A percentile compares a stretch with the other conserved stretches of the same genome.
Conservation (phyloP, 306 rosid genomes). For the Lablab purpureus region DNA sequence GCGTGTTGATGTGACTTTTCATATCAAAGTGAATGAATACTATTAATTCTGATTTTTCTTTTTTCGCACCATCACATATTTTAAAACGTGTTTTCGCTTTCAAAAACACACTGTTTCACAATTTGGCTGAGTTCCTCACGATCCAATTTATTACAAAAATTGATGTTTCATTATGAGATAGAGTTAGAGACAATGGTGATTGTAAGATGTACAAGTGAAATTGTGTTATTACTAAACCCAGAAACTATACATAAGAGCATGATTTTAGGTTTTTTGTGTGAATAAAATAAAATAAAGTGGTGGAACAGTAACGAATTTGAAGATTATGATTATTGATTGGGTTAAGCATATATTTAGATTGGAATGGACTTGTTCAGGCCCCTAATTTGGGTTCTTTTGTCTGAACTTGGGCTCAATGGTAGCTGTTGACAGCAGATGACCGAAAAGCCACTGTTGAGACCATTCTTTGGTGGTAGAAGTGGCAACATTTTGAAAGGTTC, state of each 20-base stretch:
- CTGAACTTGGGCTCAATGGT: background rate
- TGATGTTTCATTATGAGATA: background rate
- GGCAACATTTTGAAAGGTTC: slow-evolving; percentile 38
- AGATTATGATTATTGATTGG: background rate
- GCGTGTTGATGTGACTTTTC: background rate
- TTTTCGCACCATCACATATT: background rate
- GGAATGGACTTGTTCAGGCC: slow-evolving; percentile 20
- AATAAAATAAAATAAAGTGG: too few relatives aligned
- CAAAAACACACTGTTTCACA: background rate
- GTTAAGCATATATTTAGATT: background rate
- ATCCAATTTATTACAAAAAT: background rate
- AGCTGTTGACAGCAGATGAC: background rate
- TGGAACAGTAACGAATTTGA: too few relatives aligned
- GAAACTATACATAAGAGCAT: too few relatives aligned
- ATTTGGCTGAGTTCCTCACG: background rate
- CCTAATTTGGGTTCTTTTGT: background rate
- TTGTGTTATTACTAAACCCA: too few relatives aligned
- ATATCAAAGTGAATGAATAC: background rate
- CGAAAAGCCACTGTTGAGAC: background rate
- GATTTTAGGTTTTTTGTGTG: too few relatives aligned
- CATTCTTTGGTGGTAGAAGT: slow-evolving; percentile 30
- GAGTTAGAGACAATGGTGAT: background rate
- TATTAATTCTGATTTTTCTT: background rate
- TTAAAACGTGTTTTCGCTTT: background rate
- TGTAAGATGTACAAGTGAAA: background rate